phyloP scores from a whole-genome alignment of 768 basidiomycete genomes.

The Mycena indigotica region DNA sequence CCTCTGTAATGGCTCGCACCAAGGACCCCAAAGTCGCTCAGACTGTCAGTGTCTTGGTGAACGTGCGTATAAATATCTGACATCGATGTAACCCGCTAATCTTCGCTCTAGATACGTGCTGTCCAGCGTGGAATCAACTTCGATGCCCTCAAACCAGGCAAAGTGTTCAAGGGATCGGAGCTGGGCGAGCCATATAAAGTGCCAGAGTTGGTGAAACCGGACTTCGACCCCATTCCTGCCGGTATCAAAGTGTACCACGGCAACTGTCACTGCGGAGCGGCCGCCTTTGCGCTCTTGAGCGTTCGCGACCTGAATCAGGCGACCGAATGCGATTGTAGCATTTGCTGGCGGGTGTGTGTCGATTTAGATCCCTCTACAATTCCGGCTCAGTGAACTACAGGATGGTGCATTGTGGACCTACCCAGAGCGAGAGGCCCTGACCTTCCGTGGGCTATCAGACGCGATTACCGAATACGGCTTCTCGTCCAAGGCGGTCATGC shows the following conservation, averaged over 20 bases:
- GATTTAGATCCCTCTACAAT: no score
- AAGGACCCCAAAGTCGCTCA: neutral
- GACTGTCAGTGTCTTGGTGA: neutral
- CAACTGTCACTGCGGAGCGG: constrained; percentile 17
- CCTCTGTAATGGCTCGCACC: constrained; percentile 9
- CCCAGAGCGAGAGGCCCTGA: neutral
- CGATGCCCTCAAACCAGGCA: neutral
- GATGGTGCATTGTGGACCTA: neutral
- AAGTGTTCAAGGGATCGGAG: neutral
- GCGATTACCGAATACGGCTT: neutral
- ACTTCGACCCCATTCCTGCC: constrained; percentile 3
- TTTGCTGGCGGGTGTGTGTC: constrained; percentile 6
- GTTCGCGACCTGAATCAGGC: neutral
- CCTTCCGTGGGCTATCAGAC: neutral
- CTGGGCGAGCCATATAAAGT: neutral
- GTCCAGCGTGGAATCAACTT: constrained; percentile 8
- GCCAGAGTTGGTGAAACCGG: neutral
- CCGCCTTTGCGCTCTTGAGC: neutral
- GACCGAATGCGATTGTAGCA: constrained; percentile 15
- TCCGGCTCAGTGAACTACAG: no score
- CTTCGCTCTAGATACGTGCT: constrained; percentile 12
- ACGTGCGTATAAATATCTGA: no score
- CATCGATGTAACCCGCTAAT: no score
- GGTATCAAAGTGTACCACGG: constrained; percentile 4
- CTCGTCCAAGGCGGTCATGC: neutral